phyloP scores from a whole-genome alignment of 768 basidiomycete species.

The Tylopilus vinaceipallidus region DNA sequence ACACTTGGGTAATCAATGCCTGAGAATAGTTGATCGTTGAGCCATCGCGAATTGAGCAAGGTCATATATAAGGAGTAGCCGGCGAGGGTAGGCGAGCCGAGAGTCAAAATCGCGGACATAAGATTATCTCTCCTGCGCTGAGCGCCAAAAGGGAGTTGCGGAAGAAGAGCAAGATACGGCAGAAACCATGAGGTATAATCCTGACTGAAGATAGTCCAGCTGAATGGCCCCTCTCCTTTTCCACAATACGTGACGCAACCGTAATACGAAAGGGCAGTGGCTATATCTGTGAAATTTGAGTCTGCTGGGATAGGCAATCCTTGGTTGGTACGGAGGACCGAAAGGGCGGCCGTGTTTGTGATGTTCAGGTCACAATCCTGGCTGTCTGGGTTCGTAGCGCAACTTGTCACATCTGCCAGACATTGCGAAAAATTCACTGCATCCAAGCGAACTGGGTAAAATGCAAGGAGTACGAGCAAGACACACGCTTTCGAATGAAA shows the following conservation, averaged over 20 bases:
- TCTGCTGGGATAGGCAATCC: background rate
- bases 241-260: constrained; percentile 13
- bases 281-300: background rate
- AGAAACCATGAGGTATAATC: constrained; percentile 45
- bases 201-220: constrained; percentile 25
- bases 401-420: background rate
- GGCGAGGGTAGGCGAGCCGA: constrained; percentile 45
- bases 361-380: constrained; percentile 7
- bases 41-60: constrained; percentile 44
- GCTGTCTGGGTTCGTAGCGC: background rate
- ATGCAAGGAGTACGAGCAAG: background rate
- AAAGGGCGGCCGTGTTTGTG: constrained; percentile 8
- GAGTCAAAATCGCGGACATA: constrained; percentile 39
- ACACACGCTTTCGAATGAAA: background rate
- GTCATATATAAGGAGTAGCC: constrained; percentile 45
- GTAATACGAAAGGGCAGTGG: constrained; percentile 9
- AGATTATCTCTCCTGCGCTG: constrained; percentile 39
- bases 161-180: constrained; percentile 50
- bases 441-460: background rate
- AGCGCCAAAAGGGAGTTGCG: constrained; percentile 48
- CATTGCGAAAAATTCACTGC: constrained; percentile 10
- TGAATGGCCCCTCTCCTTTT: constrained; percentile 9
- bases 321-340: constrained; percentile 9
- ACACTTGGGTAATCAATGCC: too few relatives aligned
- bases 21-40: constrained; percentile 30